Conservation (phyloP, 441 rosid species). For the Pelargonium citronellum region DNA sequence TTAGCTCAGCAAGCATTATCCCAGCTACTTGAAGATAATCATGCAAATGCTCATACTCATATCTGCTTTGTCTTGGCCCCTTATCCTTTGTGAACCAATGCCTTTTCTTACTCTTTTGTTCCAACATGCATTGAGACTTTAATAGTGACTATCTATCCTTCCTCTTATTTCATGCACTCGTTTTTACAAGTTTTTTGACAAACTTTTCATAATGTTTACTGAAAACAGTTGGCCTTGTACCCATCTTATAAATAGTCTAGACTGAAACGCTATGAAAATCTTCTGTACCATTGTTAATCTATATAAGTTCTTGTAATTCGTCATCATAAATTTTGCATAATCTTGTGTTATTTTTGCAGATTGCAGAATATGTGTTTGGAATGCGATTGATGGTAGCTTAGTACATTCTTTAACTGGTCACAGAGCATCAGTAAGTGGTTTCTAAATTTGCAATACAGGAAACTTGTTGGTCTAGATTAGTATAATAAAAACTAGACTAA, state of each 20-base stretch:
- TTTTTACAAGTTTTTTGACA: not conserved
- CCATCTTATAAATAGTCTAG: not conserved
- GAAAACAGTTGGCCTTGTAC: not conserved
- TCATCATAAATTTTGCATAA: slow-evolving; percentile 19
- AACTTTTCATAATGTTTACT: not conserved
- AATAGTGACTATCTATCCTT: not conserved
- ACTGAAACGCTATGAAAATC: not conserved
- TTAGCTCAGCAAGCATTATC: not conserved
- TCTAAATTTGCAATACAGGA: not conserved
- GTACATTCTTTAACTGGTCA: slow-evolving; percentile 98
- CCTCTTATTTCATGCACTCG: not conserved
- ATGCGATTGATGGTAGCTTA: slow-evolving; percentile 93
- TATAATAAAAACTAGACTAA: not conserved
- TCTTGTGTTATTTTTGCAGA: slow-evolving; percentile 44
- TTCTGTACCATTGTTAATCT: not conserved
- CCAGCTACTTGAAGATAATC: not conserved
- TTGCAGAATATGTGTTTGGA: slow-evolving; percentile 99
- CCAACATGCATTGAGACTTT: not conserved
- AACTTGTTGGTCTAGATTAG: slow-evolving; percentile 6
- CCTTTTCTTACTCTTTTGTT: not conserved
- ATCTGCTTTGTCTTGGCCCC: slow-evolving; percentile 2
- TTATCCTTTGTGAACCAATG: not conserved
- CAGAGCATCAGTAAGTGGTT: slow-evolving; percentile 74
- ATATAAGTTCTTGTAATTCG: slow-evolving; percentile 14
- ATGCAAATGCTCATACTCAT: not conserved